Evolutionary conservation across 805 yeast genomes (phyloP).

Genomic region (Brettanomyces nanus): DNA sequence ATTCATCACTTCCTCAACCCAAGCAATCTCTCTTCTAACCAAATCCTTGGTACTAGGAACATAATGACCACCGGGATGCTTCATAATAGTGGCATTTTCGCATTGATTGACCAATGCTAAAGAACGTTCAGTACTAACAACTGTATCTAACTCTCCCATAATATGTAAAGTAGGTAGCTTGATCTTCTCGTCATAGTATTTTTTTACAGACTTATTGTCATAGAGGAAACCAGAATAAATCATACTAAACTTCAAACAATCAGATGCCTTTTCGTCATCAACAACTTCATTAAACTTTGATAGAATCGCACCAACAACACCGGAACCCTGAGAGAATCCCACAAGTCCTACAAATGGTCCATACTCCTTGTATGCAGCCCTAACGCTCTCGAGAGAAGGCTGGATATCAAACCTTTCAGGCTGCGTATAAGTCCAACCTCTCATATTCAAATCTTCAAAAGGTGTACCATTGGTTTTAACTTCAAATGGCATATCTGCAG

Average conservation of each 20-base stretch:
- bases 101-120: constrained; percentile 51
- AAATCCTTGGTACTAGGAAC: constrained; percentile 75
- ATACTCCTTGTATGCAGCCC: constrained; percentile 39
- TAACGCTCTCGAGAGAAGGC: constrained; percentile 43
- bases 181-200: constrained; percentile 22
- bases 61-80: constrained; percentile 96
- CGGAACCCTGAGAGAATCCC: constrained; percentile 96
- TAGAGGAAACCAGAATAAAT: constrained; percentile 57
- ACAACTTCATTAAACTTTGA: constrained; percentile 49
- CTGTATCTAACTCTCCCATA: constrained; percentile 79
- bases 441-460: constrained; percentile 23
- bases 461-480: constrained; percentile 37
- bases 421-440: constrained; percentile 70
- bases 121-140: constrained; percentile 70
- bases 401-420: constrained; percentile 25
- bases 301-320: constrained; percentile 64
- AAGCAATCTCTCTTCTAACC: constrained; percentile 25
- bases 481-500: constrained; percentile 69
- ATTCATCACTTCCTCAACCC: constrained; percentile 23
- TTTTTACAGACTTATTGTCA: constrained; percentile 20
- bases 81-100: constrained; percentile 38
- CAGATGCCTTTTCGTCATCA: constrained; percentile 33
- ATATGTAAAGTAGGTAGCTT: constrained; percentile 55
- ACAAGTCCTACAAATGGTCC: constrained; percentile 85
- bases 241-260: constrained; percentile 59